A percentile compares a stretch with the other conserved stretches of the same genome.
These are phyloP conservation scores for Vararia minispora DNA, from an alignment of 768 basidiomycete species.

Conservation along the genomic window DNA sequence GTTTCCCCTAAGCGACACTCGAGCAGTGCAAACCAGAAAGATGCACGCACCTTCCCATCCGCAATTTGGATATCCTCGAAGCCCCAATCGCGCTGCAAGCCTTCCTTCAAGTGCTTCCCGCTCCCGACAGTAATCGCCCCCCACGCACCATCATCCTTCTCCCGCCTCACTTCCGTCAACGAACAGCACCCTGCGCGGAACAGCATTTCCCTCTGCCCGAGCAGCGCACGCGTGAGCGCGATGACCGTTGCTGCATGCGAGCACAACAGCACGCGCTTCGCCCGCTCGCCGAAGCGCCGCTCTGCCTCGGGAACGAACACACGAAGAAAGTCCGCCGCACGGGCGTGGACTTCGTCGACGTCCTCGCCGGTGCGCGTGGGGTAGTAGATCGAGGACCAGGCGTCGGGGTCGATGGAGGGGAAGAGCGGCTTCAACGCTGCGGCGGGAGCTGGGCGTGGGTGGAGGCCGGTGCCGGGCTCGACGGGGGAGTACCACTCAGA, in stretches of 20 bases:
- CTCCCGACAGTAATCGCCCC: conserved; percentile 36
- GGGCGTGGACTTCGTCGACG: conserved; percentile 48
- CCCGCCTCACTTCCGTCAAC: conserved; percentile 35
- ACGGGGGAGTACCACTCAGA: conserved; percentile 78
- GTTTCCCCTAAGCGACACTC: conserved; percentile 3
- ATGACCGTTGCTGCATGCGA: conserved; percentile 72
- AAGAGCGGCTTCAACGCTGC: conserved; percentile 41
- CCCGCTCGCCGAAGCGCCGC: conserved; percentile 29
- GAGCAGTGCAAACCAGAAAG: neutral
- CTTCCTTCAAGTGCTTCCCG: conserved; percentile 47
- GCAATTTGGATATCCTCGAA: conserved; percentile 59
- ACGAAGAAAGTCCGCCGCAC: conserved; percentile 39
- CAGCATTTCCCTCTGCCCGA: conserved; percentile 38
- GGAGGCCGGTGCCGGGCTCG: conserved; percentile 52
- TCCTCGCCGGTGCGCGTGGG: conserved; percentile 68
- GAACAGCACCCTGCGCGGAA: conserved; percentile 71
- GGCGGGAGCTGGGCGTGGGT: conserved; percentile 61
- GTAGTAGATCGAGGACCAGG: conserved; percentile 55
- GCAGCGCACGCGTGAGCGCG: conserved; percentile 47
- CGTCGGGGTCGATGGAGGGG: conserved; percentile 45
- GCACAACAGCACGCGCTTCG: conserved; percentile 47
- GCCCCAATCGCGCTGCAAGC: conserved; percentile 65
- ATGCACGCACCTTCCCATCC: conserved; percentile 46
- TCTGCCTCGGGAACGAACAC: conserved; percentile 43
- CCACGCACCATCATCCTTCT: conserved; percentile 43